phyloP scores from a whole-genome alignment of 768 basidiomycete genomes.

The Hericium erinaceus region DNA sequence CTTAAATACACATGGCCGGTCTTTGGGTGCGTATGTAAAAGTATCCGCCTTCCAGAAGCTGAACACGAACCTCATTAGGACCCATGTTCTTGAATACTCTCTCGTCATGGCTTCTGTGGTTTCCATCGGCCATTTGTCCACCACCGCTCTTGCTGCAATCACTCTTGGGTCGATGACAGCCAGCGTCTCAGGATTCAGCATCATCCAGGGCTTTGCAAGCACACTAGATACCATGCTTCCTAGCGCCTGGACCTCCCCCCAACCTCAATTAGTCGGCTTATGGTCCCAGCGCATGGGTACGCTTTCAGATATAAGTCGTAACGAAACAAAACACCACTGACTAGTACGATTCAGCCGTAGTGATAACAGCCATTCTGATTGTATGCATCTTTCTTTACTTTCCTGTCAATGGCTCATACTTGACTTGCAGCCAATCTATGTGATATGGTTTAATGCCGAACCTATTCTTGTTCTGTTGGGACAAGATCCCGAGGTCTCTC shows the following conservation, averaged over 20 bases:
- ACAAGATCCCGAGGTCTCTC: conserved; percentile 81
- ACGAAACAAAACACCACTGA: background rate
- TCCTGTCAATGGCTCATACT: background rate
- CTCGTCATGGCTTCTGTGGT: conserved; percentile 78
- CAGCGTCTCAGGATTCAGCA: conserved; percentile 61
- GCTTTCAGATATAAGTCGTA: conserved; percentile 17
- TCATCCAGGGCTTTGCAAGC: conserved; percentile 74
- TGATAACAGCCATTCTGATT: conserved; percentile 47
- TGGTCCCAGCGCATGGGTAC: conserved; percentile 86
- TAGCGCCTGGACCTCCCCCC: conserved; percentile 86
- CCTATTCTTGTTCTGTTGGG: conserved; percentile 60
- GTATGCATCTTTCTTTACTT: conserved; percentile 31
- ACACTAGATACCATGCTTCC: conserved; percentile 92
- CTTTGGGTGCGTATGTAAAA: conserved; percentile 43
- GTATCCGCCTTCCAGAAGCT: background rate
- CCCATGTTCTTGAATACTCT: conserved; percentile 78
- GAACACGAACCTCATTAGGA: conserved; percentile 29
- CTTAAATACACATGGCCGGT: conserved; percentile 61
- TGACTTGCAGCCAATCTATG: conserved; percentile 37
- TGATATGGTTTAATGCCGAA: conserved; percentile 82
- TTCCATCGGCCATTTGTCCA: conserved; percentile 86
- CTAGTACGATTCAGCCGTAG: conserved; percentile 37
- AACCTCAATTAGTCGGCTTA: conserved; percentile 77
- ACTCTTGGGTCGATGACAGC: conserved; percentile 41
- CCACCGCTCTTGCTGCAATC: conserved; percentile 73